phyloP scores from a whole-genome alignment of 2,329 filamentous ascomycete species.

The Thielaviopsis cerberus region DNA sequence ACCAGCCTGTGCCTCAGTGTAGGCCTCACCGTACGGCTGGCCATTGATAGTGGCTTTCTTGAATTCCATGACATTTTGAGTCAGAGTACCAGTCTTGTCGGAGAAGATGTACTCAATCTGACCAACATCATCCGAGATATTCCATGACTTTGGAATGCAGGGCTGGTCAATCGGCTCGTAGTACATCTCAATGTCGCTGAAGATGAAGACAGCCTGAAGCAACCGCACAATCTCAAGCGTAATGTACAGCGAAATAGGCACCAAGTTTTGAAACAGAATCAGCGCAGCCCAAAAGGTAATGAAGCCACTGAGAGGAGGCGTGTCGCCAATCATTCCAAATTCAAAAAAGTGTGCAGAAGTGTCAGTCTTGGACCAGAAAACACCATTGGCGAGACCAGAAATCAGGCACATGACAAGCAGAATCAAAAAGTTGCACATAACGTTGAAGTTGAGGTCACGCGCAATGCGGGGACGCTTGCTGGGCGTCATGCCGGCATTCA shows the following conservation, averaged over 20 bases:
- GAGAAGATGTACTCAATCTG: slow-evolving; percentile 99
- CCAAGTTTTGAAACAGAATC: slow-evolving; percentile 94
- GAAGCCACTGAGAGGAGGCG: slow-evolving; percentile 63
- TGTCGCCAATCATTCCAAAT: slow-evolving; percentile 61
- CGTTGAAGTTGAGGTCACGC: slow-evolving; percentile 88
- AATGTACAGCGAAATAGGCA: slow-evolving; percentile 95
- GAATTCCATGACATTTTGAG: slow-evolving; percentile 99
- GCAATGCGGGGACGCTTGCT: slow-evolving; percentile 84
- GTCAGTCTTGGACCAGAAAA: slow-evolving; percentile 56
- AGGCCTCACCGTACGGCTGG: slow-evolving; percentile 90
- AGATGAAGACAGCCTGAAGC: slow-evolving; percentile 89
- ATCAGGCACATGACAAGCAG: slow-evolving; percentile 79
- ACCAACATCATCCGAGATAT: slow-evolving; percentile 92
- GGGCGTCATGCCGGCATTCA: slow-evolving; percentile 88
- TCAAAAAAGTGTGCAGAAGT: slow-evolving; percentile 71
- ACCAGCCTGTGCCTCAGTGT: slow-evolving; percentile 88
- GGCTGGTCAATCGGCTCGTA: slow-evolving; percentile 87
- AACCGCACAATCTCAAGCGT: slow-evolving; percentile 90
- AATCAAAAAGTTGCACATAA: slow-evolving; percentile 88
- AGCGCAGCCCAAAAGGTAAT: slow-evolving; percentile 93
- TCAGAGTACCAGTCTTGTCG: slow-evolving; percentile 91
- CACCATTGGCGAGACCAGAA: slow-evolving; percentile 66
- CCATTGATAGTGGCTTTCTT: slow-evolving; percentile 96
- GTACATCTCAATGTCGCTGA: slow-evolving; percentile 91
- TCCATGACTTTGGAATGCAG: slow-evolving; percentile 95